Evolutionary conservation across 371 early-diverging fungal species (phyloP).

Genomic region (Paraphysoderma sedebokerense): DNA sequence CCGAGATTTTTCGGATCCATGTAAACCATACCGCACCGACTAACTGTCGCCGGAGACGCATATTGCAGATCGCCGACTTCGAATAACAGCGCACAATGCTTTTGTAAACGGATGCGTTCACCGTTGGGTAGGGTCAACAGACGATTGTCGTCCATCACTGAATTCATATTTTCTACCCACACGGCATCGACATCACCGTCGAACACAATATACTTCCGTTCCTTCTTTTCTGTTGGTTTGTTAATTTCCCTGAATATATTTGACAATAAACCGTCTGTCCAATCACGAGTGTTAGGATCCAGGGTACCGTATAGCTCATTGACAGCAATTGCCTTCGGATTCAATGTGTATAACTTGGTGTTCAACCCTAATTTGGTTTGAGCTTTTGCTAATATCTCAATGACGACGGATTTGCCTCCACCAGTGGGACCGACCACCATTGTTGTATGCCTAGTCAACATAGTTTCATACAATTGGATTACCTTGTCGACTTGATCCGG

Average conservation of each 20-base stretch:
- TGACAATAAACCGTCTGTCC: constrained; percentile 42
- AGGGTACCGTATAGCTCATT: constrained; percentile 33
- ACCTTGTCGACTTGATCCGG: constrained; percentile 40
- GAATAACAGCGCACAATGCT: constrained; percentile 35
- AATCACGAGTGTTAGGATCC: constrained; percentile 36
- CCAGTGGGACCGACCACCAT: constrained; percentile 42
- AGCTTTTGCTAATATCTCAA: constrained; percentile 31
- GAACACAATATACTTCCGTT: constrained; percentile 42
- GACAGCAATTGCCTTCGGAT: constrained; percentile 40
- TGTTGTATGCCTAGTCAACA: constrained; percentile 34
- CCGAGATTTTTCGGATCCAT: constrained; percentile 37
- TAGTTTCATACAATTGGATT: constrained; percentile 39
- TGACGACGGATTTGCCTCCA: constrained; percentile 37
- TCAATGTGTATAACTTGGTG: constrained; percentile 27
- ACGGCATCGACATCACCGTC: constrained; percentile 40
- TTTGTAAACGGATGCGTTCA: constrained; percentile 37
- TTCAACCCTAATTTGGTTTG: constrained; percentile 31
- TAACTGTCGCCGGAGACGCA: constrained; percentile 45
- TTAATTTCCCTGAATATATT: constrained; percentile 40
- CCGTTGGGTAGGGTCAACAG: constrained; percentile 40
- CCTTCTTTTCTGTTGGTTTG: constrained; percentile 33
- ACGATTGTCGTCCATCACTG: constrained; percentile 42
- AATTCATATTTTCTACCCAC: constrained; percentile 55
- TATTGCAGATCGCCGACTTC: constrained; percentile 38
- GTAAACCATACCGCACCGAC: constrained; percentile 43